A percentile compares a stretch with the other conserved stretches of the same genome.
Evolutionary conservation across 2,329 filamentous ascomycete genomes (phyloP).

Genomic region (Penicillium sp.): DNA sequence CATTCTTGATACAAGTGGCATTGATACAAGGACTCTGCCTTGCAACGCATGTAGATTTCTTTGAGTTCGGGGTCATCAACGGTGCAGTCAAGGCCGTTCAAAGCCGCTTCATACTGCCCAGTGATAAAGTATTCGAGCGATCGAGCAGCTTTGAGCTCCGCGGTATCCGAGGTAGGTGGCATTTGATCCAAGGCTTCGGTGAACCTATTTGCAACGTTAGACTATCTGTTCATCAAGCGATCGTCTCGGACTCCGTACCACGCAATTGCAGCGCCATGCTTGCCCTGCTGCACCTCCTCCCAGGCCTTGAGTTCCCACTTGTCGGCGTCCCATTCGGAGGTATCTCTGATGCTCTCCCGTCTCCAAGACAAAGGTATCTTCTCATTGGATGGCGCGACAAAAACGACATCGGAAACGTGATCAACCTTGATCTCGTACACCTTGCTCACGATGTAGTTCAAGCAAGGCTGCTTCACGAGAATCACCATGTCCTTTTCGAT

Average conservation of each 20-base stretch:
- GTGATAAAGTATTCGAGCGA: constrained; percentile 34
- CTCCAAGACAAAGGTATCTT: constrained; percentile 45
- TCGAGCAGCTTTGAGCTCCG: constrained; percentile 37
- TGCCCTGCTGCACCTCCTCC: neutral
- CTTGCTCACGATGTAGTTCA: constrained; percentile 45
- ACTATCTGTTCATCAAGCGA: neutral
- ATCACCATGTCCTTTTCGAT: constrained; percentile 31
- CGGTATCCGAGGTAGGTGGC: constrained; percentile 40
- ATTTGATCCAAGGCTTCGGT: constrained; percentile 38
- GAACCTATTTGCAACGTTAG: constrained; percentile 35
- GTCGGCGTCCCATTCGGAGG: neutral
- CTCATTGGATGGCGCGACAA: constrained; percentile 38
- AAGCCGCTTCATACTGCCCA: constrained; percentile 35
- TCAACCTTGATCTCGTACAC: constrained; percentile 54
- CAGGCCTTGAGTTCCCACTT: neutral
- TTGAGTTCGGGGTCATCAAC: constrained; percentile 16
- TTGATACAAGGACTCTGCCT: constrained; percentile 48
- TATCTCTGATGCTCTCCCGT: neutral
- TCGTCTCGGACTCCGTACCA: neutral
- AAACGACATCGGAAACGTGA: constrained; percentile 54
- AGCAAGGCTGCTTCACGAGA: constrained; percentile 58
- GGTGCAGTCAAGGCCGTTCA: constrained; percentile 31
- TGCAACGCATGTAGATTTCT: constrained; percentile 50
- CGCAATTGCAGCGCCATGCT: neutral
- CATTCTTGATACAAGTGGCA: constrained; percentile 42